These are phyloP conservation scores for Neofusicoccum cordaticola DNA, from an alignment of 2,329 filamentous ascomycete species.

Conservation along the genomic window DNA sequence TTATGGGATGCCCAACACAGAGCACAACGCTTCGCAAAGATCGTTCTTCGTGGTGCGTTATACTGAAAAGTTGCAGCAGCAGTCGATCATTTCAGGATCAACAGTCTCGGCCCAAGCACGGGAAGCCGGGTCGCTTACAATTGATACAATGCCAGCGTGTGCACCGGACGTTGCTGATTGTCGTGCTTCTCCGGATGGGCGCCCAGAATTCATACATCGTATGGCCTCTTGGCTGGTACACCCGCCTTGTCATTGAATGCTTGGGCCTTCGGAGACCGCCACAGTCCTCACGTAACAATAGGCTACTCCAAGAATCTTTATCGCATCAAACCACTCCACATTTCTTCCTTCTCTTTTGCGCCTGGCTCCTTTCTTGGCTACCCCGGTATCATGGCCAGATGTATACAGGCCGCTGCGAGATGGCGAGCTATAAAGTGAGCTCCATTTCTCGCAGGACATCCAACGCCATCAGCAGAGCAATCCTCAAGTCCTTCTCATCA, in stretches of 20 bases:
- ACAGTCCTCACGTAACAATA: background rate
- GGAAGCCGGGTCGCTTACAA: background rate
- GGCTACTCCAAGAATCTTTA: background rate
- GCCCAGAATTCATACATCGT: conserved; percentile 1
- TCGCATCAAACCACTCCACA: conserved; percentile 1
- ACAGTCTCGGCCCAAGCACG: background rate
- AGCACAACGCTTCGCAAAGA: too few species aligned
- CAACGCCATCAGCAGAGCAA: background rate
- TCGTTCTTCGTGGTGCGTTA: too few species aligned
- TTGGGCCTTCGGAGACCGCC: background rate
- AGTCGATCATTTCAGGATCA: background rate
- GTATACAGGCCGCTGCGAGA: background rate
- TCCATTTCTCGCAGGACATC: background rate
- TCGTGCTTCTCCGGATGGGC: background rate
- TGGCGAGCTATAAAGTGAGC: background rate
- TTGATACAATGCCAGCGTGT: background rate
- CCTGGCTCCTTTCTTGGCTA: conserved; percentile 1
- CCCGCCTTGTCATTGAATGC: background rate
- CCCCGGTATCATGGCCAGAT: background rate
- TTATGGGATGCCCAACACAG: too few species aligned
- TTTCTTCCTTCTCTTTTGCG: conserved; percentile 14
- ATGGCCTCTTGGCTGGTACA: background rate
- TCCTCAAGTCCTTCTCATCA: background rate
- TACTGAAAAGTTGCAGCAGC: too few species aligned
- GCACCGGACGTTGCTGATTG: background rate